phyloP scores from a whole-genome alignment of 2,329 filamentous ascomycete species.

The Aurifilum marmelostoma region DNA sequence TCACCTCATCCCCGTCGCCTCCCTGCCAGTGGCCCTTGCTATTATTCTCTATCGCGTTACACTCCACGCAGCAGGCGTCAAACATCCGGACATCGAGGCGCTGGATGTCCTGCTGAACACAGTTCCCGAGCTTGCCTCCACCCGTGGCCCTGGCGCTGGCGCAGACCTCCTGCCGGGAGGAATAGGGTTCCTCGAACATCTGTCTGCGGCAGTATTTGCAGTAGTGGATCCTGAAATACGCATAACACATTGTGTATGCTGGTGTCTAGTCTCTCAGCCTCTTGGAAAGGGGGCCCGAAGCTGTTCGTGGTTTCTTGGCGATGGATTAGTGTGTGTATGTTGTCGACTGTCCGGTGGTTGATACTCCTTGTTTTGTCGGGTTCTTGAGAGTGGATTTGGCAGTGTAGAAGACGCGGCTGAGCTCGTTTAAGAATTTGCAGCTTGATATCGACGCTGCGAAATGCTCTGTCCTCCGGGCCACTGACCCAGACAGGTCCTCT shows the following conservation, averaged over 20 bases:
- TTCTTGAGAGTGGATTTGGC: not conserved
- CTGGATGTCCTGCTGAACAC: slow-evolving; percentile 9
- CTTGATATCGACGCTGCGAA: not conserved
- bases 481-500: not conserved
- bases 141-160: slow-evolving; percentile 5
- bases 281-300: not conserved
- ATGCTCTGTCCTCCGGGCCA: not conserved
- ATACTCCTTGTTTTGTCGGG: too few relatives aligned
- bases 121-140: not conserved
- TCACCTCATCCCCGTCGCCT: not conserved
- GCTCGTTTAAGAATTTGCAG: not conserved
- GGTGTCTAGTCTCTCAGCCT: not conserved
- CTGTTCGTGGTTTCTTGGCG: not conserved
- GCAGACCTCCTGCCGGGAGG: slow-evolving; percentile 11
- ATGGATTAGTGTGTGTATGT: not conserved
- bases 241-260: slow-evolving; percentile 16
- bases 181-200: slow-evolving; percentile 9
- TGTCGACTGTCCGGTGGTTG: not conserved
- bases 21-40: too few relatives aligned
- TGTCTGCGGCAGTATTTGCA: slow-evolving; percentile 15
- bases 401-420: not conserved
- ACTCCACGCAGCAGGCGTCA: slow-evolving; percentile 20
- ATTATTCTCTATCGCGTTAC: not conserved
- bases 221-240: slow-evolving; percentile 11
- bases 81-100: slow-evolving; percentile 1